Base-by-base conservation (phyloP, 805 yeast genomes). In the Cyberlindnera maritima region DNA sequence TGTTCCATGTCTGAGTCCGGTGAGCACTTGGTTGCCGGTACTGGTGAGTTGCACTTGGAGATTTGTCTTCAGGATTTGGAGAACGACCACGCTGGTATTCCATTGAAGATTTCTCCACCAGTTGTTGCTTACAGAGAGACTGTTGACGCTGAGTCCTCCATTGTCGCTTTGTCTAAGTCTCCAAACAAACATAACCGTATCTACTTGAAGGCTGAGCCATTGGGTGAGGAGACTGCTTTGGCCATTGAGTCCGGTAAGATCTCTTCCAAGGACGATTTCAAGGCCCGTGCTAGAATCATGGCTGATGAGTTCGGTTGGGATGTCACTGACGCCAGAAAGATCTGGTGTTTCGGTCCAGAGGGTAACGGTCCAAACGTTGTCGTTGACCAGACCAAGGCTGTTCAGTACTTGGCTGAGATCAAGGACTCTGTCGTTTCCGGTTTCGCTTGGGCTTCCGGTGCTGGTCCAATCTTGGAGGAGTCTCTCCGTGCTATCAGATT, bases 341-440 rank as follows among this genome's bases (percentile, higher is more conserved):
- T 92, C 72, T 92, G 99, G 99, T 89, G 97, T 87, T 92, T 92
- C 90, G 99, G 99, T 81, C 98, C 99, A 73, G 99, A 92, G 71
- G 97, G 97, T 77, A 84, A 80, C 74, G 99, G 99, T 79, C 91
- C 99, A 69, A 92, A 92, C 82, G 76, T 94, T 70, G 97, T 92
- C 70, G 96, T 92, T 76, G 99, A 92, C 81, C 97, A 91, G 80
- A 92, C 98, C 70, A 92, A 92, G 92, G 99, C 99, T 69, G 98
- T 92, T 58, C 98, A 94, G 81, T 92, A 91, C 90, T 85, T 92
- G 79, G 75, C 81, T 75, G 99, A 92, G 83, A 94, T 94, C 84
- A 92, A 92, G 88, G 99, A 92, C 78, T 92, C 96, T 69, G 97
- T 91, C 69, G 97, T 90, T 70, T 94, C 99, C 72, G 98, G 97